A percentile compares a stretch with the other conserved stretches of the same genome.
phyloP scores from a whole-genome alignment of 2,329 filamentous ascomycete species.

The Sarocladium brachiariae region DNA sequence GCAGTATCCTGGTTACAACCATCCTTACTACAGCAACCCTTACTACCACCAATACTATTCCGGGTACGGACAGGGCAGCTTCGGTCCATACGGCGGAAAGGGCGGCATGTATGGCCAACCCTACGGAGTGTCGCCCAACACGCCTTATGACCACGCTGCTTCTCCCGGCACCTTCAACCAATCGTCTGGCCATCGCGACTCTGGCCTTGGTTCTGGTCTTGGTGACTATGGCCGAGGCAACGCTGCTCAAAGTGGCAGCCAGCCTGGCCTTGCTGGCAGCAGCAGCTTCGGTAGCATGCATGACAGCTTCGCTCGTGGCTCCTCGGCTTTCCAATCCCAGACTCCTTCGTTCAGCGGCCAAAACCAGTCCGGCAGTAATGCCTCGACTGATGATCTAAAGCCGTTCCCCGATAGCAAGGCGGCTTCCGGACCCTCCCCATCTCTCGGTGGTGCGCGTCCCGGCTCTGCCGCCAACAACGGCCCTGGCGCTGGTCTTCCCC shows the following conservation, averaged over 20 bases:
- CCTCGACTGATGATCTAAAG: slow-evolving; percentile 48
- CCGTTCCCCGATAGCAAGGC: slow-evolving; percentile 51
- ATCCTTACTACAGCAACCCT: slow-evolving; percentile 55
- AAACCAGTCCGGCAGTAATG: slow-evolving; percentile 36
- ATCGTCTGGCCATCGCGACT: slow-evolving; percentile 46
- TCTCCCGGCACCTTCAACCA: slow-evolving; percentile 50
- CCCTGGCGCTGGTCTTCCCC: slow-evolving; percentile 45
- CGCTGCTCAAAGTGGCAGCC: slow-evolving; percentile 41
- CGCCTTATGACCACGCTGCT: slow-evolving; percentile 48
- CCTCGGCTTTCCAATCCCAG: slow-evolving; percentile 48
- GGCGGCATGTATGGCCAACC: slow-evolving; percentile 48
- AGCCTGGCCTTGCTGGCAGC: slow-evolving; percentile 42
- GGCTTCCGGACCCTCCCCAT: slow-evolving; percentile 48
- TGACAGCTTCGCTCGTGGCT: slow-evolving; percentile 47
- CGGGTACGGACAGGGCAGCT: slow-evolving; percentile 46
- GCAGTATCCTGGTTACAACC: slow-evolving; percentile 45
- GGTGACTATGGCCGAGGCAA: slow-evolving; percentile 48
- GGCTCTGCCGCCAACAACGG: slow-evolving; percentile 51
- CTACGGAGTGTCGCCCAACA: slow-evolving; percentile 50
- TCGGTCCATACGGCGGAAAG: slow-evolving; percentile 48
- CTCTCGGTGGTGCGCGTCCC: slow-evolving; percentile 48
- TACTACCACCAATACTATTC: slow-evolving; percentile 53
- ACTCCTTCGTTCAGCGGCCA: slow-evolving; percentile 46
- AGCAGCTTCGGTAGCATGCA: slow-evolving; percentile 47
- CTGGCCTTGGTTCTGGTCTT: slow-evolving; percentile 41